Evolutionary conservation across 139 green algal genomes (phyloP).

Genomic region (Nannochloris sp.): DNA sequence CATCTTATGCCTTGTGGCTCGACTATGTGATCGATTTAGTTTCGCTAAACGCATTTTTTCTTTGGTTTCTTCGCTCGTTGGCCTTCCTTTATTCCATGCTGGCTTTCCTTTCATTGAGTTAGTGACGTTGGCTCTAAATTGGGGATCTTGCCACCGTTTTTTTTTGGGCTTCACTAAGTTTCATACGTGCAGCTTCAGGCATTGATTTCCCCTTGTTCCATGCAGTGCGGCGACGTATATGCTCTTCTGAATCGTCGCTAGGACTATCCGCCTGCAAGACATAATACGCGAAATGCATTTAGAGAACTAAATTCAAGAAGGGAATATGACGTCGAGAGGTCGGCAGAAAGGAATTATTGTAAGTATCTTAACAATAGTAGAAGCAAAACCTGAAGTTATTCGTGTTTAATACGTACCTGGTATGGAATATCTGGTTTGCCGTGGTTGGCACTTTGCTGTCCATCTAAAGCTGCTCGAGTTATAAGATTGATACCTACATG

Average conservation of each 20-base stretch:
- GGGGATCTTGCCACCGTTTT: slow-evolving; percentile 25
- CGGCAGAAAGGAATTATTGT: too few species aligned
- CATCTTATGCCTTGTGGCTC: slow-evolving; percentile 20
- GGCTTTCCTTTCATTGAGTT: slow-evolving; percentile 16
- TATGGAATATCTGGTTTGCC: too few species aligned
- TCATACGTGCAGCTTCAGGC: slow-evolving; percentile 1
- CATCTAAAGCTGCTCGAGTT: too few species aligned
- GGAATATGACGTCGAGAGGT: too few species aligned
- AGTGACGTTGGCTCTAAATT: slow-evolving; percentile 7
- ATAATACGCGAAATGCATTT: not conserved
- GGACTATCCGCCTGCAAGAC: not conserved
- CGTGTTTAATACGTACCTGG: too few species aligned
- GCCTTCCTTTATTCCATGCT: slow-evolving; percentile 45
- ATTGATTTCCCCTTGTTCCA: slow-evolving; percentile 47
- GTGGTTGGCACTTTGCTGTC: too few species aligned
- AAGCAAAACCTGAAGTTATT: too few species aligned
- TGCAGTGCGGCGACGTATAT: slow-evolving; percentile 2
- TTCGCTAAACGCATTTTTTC: slow-evolving; percentile 35
- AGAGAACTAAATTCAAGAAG: not conserved
- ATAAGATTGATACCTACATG: too few species aligned
- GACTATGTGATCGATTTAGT: not conserved
- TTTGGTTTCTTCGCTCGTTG: slow-evolving; percentile 15
- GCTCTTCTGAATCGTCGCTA: not conserved
- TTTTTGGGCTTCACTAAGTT: slow-evolving; percentile 32
- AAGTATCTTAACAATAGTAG: too few species aligned